Percentiles rank a stretch among this genome's conserved stretches.
phyloP scores from a whole-genome alignment of 352 stramenopile genomes.

The Pythium periplocum region DNA sequence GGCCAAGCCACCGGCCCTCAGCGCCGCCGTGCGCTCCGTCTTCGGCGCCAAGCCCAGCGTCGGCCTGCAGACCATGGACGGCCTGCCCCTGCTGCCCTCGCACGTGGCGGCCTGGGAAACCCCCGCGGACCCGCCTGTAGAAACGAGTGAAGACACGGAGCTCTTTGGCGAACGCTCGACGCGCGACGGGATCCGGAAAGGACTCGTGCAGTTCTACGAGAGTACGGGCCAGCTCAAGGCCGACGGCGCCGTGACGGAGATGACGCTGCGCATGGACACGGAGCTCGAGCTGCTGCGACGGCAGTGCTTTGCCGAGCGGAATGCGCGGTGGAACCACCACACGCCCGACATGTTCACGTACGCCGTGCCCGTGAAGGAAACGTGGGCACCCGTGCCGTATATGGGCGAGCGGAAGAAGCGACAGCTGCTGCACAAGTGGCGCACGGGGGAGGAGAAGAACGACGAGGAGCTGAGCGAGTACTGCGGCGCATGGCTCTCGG shows the following conservation, averaged over 20 bases:
- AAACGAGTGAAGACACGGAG: constrained; percentile 3
- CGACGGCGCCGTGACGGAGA: constrained; percentile 29
- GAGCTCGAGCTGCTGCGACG: constrained; percentile 68
- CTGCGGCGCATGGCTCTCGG: neutral
- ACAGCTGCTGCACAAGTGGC: constrained; percentile 31
- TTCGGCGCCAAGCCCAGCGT: constrained; percentile 11
- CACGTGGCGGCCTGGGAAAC: constrained; percentile 5
- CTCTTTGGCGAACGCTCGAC: constrained; percentile 13
- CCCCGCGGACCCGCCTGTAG: constrained; percentile 4
- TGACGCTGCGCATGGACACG: constrained; percentile 73
- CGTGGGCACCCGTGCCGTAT: constrained; percentile 36
- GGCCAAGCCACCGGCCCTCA: neutral
- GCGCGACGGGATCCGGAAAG: constrained; percentile 28
- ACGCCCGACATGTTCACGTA: constrained; percentile 51
- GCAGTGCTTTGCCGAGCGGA: constrained; percentile 72
- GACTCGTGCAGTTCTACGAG: constrained; percentile 39
- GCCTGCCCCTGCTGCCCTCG: constrained; percentile 16
- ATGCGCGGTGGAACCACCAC: constrained; percentile 49
- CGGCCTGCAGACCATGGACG: constrained; percentile 5
- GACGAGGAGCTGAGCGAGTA: constrained; percentile 13
- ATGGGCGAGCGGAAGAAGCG: constrained; percentile 31
- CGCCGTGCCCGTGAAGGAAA: constrained; percentile 11
- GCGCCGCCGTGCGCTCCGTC: constrained; percentile 17
- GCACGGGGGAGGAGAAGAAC: constrained; percentile 3
- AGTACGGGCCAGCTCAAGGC: constrained; percentile 25